Percentiles rank a stretch among this genome's conserved stretches.
Conservation (phyloP, 495 filamentous ascomycete genomes). For the Echria macrotheca region DNA sequence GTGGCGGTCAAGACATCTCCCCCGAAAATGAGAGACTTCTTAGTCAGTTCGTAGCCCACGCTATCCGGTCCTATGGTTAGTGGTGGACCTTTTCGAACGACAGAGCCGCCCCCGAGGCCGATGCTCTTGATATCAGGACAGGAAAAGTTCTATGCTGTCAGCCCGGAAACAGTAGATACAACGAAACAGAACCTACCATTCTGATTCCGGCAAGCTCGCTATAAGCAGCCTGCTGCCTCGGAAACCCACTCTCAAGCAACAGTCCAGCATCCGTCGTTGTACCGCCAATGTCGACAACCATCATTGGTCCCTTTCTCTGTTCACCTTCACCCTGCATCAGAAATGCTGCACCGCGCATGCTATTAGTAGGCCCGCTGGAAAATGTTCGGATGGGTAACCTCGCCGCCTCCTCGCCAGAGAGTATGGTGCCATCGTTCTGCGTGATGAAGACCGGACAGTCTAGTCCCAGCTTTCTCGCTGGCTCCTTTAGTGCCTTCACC, state of each 20-base stretch:
- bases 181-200: slow-evolving; percentile 17
- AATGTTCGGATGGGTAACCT: slow-evolving; percentile 51
- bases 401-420: slow-evolving; percentile 42
- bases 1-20: slow-evolving; percentile 45
- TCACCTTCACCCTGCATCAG: slow-evolving; percentile 17
- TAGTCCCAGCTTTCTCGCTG: slow-evolving; percentile 41
- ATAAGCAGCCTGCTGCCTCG: slow-evolving; percentile 38
- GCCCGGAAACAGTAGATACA: not conserved
- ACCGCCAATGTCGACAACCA: slow-evolving; percentile 48
- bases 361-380: slow-evolving; percentile 51
- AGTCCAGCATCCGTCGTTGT: slow-evolving; percentile 44
- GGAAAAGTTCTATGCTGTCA: slow-evolving; percentile 34
- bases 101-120: slow-evolving; percentile 49
- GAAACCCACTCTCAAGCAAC: slow-evolving; percentile 41
- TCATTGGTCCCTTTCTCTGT: slow-evolving; percentile 21
- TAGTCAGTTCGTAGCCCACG: slow-evolving; percentile 48
- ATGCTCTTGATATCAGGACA: slow-evolving; percentile 46
- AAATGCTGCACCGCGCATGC: slow-evolving; percentile 52
- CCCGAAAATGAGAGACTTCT: slow-evolving; percentile 46
- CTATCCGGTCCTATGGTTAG: slow-evolving; percentile 50
- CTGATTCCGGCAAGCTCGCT: slow-evolving; percentile 41
- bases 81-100: slow-evolving; percentile 33
- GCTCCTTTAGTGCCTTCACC: slow-evolving; percentile 42
- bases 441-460: slow-evolving; percentile 50
- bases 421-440: slow-evolving; percentile 52